Percentiles rank a stretch among this genome's conserved stretches.
phyloP scores from a whole-genome alignment of 768 basidiomycete species.

The Lactarius quietus region DNA sequence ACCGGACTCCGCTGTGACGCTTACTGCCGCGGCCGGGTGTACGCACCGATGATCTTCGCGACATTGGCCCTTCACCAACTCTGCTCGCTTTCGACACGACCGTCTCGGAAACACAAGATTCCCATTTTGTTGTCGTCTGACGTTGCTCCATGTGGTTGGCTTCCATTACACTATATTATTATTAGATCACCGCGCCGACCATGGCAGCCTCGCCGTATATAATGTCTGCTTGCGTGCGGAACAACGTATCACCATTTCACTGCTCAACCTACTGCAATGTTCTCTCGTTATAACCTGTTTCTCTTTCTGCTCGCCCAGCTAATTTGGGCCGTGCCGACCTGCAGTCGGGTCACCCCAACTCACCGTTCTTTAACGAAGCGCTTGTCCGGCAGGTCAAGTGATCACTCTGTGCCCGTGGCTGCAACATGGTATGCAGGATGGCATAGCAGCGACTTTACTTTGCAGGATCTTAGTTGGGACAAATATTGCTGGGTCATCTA shows the following conservation, averaged over 20 bases:
- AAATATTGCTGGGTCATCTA: slow-evolving; percentile 53
- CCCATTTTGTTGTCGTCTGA: not conserved
- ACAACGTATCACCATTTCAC: not conserved
- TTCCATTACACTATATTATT: not conserved
- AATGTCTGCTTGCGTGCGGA: not conserved
- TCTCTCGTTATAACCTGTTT: not conserved
- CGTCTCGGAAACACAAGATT: not conserved
- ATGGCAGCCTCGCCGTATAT: not conserved
- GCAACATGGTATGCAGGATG: slow-evolving; percentile 58
- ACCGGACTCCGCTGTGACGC: too few relatives aligned
- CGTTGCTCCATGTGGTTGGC: not conserved
- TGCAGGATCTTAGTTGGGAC: slow-evolving; percentile 47
- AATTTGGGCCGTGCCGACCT: not conserved
- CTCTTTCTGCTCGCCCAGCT: not conserved
- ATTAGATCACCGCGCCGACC: too few relatives aligned
- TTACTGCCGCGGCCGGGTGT: too few relatives aligned
- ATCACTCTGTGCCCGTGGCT: slow-evolving; percentile 33
- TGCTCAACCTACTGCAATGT: not conserved
- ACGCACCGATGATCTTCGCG: too few relatives aligned
- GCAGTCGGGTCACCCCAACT: not conserved
- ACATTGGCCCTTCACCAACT: too few relatives aligned
- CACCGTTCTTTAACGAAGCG: too few relatives aligned
- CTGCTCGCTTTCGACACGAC: not conserved
- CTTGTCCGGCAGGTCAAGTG: not conserved
- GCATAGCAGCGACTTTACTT: slow-evolving; percentile 41